Evolutionary conservation across 495 filamentous ascomycete species (phyloP), one percentile per base, ranked within the genome.

Genomic region (Neurospora sp.): DNA sequence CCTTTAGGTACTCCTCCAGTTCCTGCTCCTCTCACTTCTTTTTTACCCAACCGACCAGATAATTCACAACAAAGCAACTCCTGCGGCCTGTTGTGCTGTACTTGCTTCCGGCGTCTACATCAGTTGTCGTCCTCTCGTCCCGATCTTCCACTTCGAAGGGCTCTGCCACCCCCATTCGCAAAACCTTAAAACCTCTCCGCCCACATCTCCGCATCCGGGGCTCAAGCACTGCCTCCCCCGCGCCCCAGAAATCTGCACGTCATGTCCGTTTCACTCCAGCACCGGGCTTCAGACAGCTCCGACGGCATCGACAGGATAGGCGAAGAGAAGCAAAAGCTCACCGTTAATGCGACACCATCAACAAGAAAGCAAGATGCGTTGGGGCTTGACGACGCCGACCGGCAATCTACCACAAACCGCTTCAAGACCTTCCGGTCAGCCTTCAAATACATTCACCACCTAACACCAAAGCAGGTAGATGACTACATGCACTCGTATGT

Each of bases 401-500:
- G 85, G 39, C 83, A 87, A 3, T 87, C 84, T 23, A 85, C 85
- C 10, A 84, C 87, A 8, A 87, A 88, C 74, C 84, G 87, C 38
- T 84, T 84, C 81, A 87, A 85, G 78, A 87, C 83, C 18, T 87
- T 89, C 75, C 82, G 87, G 79, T 81, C 83, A 70, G 82, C 88
- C 20, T 89, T 89, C 81, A 86, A 87, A 71, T 86, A 88, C 75
- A 83, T 91, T 39, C 80, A 82, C 72, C 82, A 88, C 78, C 80
- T 91, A 49, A 90, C 83, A 5, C 86, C 86, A 16, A 83, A 89
- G 78, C 81, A 91, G 76, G 87, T 90, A 12, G 88, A 89, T 73
- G 87, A 88, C 76, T 91, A 90, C 81, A 90, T 91, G 89, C 86
- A 86, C 8, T 91, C 89, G 12, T 91, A 91, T 75, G 83, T 89